Evolutionary conservation across 2,329 filamentous ascomycete species (phyloP).

Genomic region (Talaromyces sp.): DNA sequence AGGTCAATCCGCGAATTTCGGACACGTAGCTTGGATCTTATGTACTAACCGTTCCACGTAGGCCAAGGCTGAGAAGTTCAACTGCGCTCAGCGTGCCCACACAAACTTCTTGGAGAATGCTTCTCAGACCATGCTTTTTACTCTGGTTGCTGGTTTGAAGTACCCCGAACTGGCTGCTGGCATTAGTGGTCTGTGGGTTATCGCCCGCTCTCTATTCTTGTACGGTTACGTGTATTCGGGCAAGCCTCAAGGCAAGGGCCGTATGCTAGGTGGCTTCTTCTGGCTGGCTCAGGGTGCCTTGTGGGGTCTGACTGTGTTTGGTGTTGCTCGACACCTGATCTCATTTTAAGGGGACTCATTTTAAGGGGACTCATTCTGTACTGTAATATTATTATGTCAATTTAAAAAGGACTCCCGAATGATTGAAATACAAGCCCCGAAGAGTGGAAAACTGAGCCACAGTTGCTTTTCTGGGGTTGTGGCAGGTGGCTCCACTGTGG

Average conservation of each 20-base stretch:
- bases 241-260: slow-evolving; percentile 43
- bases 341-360: slow-evolving; percentile 16
- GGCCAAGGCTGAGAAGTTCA: slow-evolving; percentile 51
- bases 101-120: slow-evolving; percentile 64
- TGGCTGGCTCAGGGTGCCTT: slow-evolving; percentile 46
- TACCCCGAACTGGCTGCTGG: slow-evolving; percentile 54
- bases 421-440: not conserved
- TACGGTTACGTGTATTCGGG: slow-evolving; percentile 49
- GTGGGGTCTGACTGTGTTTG: slow-evolving; percentile 43
- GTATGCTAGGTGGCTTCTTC: slow-evolving; percentile 38
- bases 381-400: not conserved
- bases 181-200: slow-evolving; percentile 54
- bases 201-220: slow-evolving; percentile 54
- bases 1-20: slow-evolving; percentile 33
- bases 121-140: slow-evolving; percentile 52
- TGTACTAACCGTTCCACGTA: slow-evolving; percentile 20
- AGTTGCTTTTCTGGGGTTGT: not conserved
- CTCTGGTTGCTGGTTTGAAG: slow-evolving; percentile 58
- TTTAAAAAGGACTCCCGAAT: not conserved
- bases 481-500: slow-evolving; percentile 22
- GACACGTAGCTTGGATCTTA: not conserved
- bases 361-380: not conserved
- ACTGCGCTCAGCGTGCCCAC: slow-evolving; percentile 60
- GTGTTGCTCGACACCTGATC: slow-evolving; percentile 36
- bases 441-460: not conserved